These are phyloP conservation scores for Adiantum capillusveneris DNA, from an alignment of 75 land plant species.

Conservation along the genomic window DNA sequence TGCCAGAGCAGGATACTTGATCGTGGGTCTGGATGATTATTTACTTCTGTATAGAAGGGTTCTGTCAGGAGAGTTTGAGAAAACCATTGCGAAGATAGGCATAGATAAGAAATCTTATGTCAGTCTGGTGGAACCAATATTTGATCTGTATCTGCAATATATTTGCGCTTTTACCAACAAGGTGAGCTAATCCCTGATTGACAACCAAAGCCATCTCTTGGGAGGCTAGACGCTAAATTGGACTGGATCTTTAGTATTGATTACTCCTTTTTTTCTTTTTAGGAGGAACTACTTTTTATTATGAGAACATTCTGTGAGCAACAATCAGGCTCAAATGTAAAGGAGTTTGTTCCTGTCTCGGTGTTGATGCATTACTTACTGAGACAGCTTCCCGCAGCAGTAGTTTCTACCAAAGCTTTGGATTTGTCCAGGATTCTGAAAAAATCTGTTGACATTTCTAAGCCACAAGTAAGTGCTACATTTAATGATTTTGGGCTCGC, in stretches of 20 bases:
- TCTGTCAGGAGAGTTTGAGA: constrained; percentile 24
- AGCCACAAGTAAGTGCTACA: constrained; percentile 46
- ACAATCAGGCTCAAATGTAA: constrained; percentile 16
- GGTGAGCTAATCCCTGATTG: constrained; percentile 25
- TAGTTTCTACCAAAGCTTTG: constrained; percentile 39
- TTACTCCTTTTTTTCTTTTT: background rate
- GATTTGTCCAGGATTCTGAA: constrained; percentile 45
- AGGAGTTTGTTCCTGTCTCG: constrained; percentile 32
- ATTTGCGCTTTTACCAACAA: constrained; percentile 43
- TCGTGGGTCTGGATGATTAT: constrained; percentile 47
- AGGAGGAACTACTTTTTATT: constrained; percentile 28
- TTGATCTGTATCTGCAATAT: constrained; percentile 67
- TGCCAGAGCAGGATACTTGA: constrained; percentile 38
- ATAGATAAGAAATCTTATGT: constrained; percentile 32
- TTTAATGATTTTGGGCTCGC: too few relatives aligned
- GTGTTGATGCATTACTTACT: constrained; percentile 61
- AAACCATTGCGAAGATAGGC: constrained; percentile 6
- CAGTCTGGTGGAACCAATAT: constrained; percentile 54
- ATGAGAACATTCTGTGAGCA: constrained; percentile 43
- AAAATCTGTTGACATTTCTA: constrained; percentile 44
- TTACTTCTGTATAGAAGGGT: constrained; percentile 22
- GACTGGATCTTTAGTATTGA: too few relatives aligned
- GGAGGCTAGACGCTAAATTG: too few relatives aligned
- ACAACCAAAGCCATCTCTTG: too few relatives aligned
- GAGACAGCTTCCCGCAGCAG: constrained; percentile 55